phyloP scores from a whole-genome alignment of 2,329 filamentous ascomycete genomes.

The Colletotrichum eremochloae region DNA sequence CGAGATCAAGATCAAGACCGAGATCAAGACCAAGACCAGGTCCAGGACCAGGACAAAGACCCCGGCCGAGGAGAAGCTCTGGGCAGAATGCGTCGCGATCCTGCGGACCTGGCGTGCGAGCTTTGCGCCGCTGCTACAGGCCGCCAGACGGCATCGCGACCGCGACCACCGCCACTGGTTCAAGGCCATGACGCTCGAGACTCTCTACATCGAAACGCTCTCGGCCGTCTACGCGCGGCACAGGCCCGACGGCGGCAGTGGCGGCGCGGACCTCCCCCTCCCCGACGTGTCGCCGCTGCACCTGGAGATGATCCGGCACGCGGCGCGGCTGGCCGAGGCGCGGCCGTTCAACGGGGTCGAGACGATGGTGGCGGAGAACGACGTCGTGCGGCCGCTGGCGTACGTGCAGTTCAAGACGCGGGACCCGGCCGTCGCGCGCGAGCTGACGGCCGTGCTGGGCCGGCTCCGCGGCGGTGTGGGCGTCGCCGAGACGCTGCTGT shows the following conservation, averaged over 20 bases:
- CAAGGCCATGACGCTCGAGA: slow-evolving; percentile 32
- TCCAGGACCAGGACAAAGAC: neutral
- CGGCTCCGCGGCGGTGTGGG: slow-evolving; percentile 5
- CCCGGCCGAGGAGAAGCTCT: no score
- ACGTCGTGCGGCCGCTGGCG: slow-evolving; percentile 25
- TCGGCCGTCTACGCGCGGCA: slow-evolving; percentile 25
- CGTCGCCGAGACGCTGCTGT: slow-evolving; percentile 17
- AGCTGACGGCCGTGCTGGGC: slow-evolving; percentile 5
- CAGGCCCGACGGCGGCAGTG: no score
- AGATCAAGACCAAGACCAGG: no score
- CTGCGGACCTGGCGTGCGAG: slow-evolving; percentile 14
- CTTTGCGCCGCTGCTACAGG: slow-evolving; percentile 24
- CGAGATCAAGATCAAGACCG: slow-evolving; percentile 5
- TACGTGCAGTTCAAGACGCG: slow-evolving; percentile 28
- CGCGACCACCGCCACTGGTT: slow-evolving; percentile 11
- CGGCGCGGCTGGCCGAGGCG: slow-evolving; percentile 10
- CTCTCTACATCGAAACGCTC: slow-evolving; percentile 30
- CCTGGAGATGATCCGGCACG: slow-evolving; percentile 20
- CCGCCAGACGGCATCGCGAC: neutral
- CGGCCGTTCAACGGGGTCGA: slow-evolving; percentile 11
- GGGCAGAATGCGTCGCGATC: slow-evolving; percentile 11
- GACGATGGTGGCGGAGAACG: slow-evolving; percentile 25
- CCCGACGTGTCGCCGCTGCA: slow-evolving; percentile 27
- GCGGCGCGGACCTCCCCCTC: neutral
- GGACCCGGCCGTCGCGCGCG: slow-evolving; percentile 16